Conservation (phyloP, 257 asterid species). For the Ilex asprella region DNA sequence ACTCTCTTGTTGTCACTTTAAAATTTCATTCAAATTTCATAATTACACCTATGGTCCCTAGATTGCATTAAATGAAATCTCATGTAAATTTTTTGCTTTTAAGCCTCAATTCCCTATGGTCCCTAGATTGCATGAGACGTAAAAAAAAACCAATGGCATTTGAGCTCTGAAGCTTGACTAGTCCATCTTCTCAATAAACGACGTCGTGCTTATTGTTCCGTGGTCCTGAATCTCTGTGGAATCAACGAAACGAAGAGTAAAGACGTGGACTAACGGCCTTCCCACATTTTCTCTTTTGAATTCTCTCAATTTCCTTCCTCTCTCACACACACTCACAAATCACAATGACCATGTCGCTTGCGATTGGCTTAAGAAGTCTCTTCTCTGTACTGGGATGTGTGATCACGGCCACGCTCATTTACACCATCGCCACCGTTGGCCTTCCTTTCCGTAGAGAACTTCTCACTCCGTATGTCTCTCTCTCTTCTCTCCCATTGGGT, state of each 20-base stretch:
- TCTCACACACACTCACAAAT: not conserved
- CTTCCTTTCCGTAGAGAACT: slow-evolving; percentile 69
- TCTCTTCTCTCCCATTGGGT: slow-evolving; percentile 1
- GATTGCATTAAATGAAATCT: too few relatives aligned
- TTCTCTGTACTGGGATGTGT: slow-evolving; percentile 54
- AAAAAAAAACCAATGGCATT: too few relatives aligned
- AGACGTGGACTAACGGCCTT: slow-evolving; percentile 36
- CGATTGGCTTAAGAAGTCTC: slow-evolving; percentile 38
- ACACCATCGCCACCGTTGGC: slow-evolving; percentile 63
- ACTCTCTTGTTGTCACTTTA: too few relatives aligned
- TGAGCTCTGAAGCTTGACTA: too few relatives aligned
- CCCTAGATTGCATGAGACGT: too few relatives aligned
- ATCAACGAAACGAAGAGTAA: not conserved
- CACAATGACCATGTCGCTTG: slow-evolving; percentile 41
- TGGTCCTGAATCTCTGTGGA: too few relatives aligned
- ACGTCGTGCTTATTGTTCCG: too few relatives aligned
- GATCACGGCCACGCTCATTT: slow-evolving; percentile 43
- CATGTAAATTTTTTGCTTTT: too few relatives aligned
- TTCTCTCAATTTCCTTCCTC: not conserved
- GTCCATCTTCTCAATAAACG: too few relatives aligned
- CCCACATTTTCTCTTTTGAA: slow-evolving; percentile 20
- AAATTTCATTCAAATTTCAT: too few relatives aligned
- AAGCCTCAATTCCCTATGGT: too few relatives aligned
- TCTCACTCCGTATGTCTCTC: slow-evolving; percentile 53
- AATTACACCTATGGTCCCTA: too few relatives aligned